Evolutionary conservation across 345 rosid genomes (phyloP), one percentile per base, ranked within the genome.

Genomic region (Lenwebbia sp.): DNA sequence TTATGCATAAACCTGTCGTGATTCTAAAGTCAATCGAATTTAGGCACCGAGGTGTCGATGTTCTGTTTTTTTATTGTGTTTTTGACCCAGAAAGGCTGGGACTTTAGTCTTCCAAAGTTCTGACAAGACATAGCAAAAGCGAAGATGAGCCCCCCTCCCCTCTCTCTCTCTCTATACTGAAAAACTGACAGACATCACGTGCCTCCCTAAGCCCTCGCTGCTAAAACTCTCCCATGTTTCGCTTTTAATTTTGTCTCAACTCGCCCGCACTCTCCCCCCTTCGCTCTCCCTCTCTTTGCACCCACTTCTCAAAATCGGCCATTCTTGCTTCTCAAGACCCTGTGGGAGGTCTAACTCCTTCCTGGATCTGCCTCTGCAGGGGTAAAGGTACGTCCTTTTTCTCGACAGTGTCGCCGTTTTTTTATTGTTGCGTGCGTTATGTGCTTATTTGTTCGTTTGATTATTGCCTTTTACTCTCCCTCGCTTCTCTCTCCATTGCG

Each of bases 121-220:
- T 78, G 87, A 85, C 83, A 81, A 11, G 44, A 74, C 75, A 70
- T 26, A 13, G 55, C 22, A 37, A 54, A 52, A 2, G 86, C 56
- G 14, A 51, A 51, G 30, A 22, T 11, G 6, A 37, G 17, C 5
- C 30, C 2, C 4, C 74, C 7, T 5, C 2, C 40, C 5, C 30
- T 12, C 75, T 15, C 40, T 65, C 62, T 52, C 60, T 70, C 41
- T 37, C 49, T 82, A 1, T 52, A 12, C 25, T 33, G 50, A 81
- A 87, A 87, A 90, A 19, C 91, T 87, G 92, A 90, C 93, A 90
- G 85, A 52, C 88, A 87, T 92, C 96, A 94, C 95, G 95, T 93
- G 95, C 86, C 89, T 57, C 83, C 70, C 81, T 37, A 37, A 23
- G 84, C 91, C 84, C 86, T 88, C 85, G 37, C 1, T 82, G 53